These are phyloP conservation scores for Wickerhamomyces sp. DNA, from an alignment of 1,139 yeast genomes.

Conservation along the genomic window DNA sequence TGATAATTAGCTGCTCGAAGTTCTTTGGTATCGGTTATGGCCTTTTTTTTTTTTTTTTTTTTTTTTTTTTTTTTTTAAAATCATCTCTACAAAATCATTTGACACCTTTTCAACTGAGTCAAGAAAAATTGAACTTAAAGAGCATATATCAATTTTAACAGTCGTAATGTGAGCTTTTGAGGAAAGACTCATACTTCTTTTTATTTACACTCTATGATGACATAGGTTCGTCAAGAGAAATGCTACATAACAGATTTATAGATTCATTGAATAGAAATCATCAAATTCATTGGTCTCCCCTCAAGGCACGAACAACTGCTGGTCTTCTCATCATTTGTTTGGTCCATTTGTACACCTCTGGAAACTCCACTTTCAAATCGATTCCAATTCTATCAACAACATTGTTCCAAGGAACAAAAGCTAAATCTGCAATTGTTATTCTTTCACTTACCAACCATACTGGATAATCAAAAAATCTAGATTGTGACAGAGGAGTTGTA, in stretches of 20 bases:
- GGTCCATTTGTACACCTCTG: constrained; percentile 96
- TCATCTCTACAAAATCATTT: neutral
- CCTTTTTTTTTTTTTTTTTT: too few species aligned
- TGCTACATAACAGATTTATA: too few species aligned
- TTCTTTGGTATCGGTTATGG: too few species aligned
- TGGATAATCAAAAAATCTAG: constrained; percentile 86
- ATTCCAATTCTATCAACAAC: constrained; percentile 92
- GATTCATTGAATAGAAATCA: too few species aligned
- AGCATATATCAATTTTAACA: too few species aligned
- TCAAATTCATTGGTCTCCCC: constrained; percentile 49
- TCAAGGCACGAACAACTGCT: constrained; percentile 71
- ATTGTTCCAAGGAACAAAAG: constrained; percentile 96
- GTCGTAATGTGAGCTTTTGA: too few species aligned
- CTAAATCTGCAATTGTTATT: constrained; percentile 85
- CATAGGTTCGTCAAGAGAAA: too few species aligned
- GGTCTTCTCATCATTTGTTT: constrained; percentile 88
- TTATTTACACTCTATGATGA: too few species aligned
- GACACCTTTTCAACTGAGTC: neutral
- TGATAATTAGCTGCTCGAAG: too few species aligned
- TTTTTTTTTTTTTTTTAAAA: neutral
- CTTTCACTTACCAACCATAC: constrained; percentile 94
- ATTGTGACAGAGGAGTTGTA: constrained; percentile 79
- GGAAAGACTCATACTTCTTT: too few species aligned
- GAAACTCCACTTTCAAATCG: constrained; percentile 80
- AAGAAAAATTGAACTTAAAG: too few species aligned